phyloP scores from a whole-genome alignment of 2,329 filamentous ascomycete genomes.

The Emericellopsis cladophorae region DNA sequence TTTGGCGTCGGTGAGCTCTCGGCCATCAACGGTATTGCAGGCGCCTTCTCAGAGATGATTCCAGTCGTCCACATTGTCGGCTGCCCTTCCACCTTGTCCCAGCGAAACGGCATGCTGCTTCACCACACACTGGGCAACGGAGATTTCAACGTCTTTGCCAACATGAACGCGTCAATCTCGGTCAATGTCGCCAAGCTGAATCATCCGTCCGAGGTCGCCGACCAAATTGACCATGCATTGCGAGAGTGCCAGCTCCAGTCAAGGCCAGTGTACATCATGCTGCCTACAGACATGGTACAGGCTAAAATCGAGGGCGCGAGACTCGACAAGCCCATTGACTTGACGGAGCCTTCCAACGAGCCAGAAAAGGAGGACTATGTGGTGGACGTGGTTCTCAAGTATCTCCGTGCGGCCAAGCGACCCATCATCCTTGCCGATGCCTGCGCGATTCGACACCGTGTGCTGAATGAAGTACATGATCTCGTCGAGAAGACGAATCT shows the following conservation, averaged over 20 bases:
- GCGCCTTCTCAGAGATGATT: conserved; percentile 61
- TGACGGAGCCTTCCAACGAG: conserved; percentile 53
- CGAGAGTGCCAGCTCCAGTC: conserved; percentile 61
- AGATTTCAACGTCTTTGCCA: conserved; percentile 70
- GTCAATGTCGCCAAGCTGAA: conserved; percentile 60
- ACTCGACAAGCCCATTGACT: conserved; percentile 57
- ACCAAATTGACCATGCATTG: conserved; percentile 66
- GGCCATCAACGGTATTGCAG: conserved; percentile 60
- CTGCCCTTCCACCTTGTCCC: conserved; percentile 33
- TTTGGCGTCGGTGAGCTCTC: conserved; percentile 68
- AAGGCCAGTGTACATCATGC: conserved; percentile 70
- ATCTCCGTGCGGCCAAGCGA: conserved; percentile 58
- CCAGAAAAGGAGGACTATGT: conserved; percentile 65
- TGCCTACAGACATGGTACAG: conserved; percentile 70
- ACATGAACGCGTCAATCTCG: conserved; percentile 64
- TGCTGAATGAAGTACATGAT: conserved; percentile 58
- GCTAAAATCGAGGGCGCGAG: conserved; percentile 64
- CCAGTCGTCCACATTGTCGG: conserved; percentile 59
- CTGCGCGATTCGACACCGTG: conserved; percentile 66
- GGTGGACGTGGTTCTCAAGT: conserved; percentile 65
- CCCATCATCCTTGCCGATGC: conserved; percentile 75
- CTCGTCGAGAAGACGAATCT: conserved; percentile 62
- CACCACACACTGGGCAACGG: conserved; percentile 67
- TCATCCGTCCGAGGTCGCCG: conserved; percentile 55
- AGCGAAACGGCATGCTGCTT: conserved; percentile 33